A percentile compares a stretch with the other conserved stretches of the same genome.
Conservation (phyloP, 345 rosid species). For the Orychophragmus violaceus region DNA sequence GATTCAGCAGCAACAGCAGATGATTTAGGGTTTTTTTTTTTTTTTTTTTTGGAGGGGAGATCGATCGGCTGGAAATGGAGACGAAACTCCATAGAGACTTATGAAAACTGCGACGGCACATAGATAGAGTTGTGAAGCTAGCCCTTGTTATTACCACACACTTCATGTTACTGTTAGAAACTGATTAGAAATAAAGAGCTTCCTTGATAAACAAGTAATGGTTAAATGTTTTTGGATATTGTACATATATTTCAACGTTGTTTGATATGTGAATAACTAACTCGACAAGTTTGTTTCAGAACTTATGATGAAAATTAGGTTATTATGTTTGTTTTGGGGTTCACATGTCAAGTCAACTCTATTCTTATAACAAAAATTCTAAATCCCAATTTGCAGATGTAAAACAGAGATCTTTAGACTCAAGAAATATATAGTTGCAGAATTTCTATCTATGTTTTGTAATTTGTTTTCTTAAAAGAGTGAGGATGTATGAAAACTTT, state of each 20-base stretch:
- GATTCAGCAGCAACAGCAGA: constrained; percentile 30
- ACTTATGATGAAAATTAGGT: background rate
- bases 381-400: background rate
- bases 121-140: background rate
- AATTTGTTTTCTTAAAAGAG: too few relatives aligned
- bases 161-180: background rate
- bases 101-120: background rate
- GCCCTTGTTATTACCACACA: background rate
- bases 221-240: background rate
- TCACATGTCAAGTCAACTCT: background rate
- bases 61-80: background rate
- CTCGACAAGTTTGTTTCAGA: background rate
- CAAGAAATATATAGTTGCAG: too few relatives aligned
- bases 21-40: constrained; percentile 26
- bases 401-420: too few relatives aligned
- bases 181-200: background rate
- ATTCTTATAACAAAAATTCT: background rate
- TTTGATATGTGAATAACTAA: background rate
- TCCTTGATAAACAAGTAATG: constrained; percentile 1
- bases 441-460: too few relatives aligned
- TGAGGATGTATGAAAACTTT: too few relatives aligned
- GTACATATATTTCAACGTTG: background rate
- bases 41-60: too few relatives aligned
- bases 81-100: background rate
- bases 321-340: background rate